Evolutionary conservation across 306 rosid species (phyloP).

Genomic region (Casuarina equisetifolia): DNA sequence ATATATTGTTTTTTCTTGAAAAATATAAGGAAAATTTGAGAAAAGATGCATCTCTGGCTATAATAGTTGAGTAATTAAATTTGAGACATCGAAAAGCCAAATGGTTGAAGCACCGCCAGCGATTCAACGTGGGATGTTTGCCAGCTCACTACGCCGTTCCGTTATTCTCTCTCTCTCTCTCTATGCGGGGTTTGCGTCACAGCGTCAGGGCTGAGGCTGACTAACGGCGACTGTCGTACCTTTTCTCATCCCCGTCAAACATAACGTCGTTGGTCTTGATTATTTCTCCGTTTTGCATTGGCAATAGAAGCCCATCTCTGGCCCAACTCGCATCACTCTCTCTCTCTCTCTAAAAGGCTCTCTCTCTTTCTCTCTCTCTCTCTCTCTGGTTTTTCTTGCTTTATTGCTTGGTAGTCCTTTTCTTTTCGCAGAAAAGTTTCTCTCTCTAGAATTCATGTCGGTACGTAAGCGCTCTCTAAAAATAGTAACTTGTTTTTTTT

Average conservation of each 20-base stretch:
- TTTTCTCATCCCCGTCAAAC: slow-evolving; percentile 2
- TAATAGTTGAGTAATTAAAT: neutral
- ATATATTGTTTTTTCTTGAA: no score
- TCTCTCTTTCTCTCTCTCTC: slow-evolving; percentile 19
- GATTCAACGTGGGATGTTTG: slow-evolving; percentile 27
- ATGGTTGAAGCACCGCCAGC: slow-evolving; percentile 14
- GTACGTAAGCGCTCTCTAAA: slow-evolving; percentile 47
- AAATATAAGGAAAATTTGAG: no score
- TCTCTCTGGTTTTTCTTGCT: slow-evolving; percentile 11
- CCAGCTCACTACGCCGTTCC: slow-evolving; percentile 39
- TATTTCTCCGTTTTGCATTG: slow-evolving; percentile 7
- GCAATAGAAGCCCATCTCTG: slow-evolving; percentile 54
- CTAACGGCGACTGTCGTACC: slow-evolving; percentile 18
- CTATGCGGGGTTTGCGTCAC: neutral
- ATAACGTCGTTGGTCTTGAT: slow-evolving; percentile 35
- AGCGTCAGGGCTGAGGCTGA: slow-evolving; percentile 38
- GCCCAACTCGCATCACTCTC: slow-evolving; percentile 49
- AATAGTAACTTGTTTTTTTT: neutral
- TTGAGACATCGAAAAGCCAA: slow-evolving; percentile 11
- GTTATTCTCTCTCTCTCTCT: neutral
- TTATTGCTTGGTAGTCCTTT: slow-evolving; percentile 21
- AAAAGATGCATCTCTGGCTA: slow-evolving; percentile 16
- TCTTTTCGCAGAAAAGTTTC: slow-evolving; percentile 32
- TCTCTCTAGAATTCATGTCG: slow-evolving; percentile 76
- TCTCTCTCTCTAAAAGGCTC: slow-evolving; percentile 18